Conservation (phyloP, 768 basidiomycete species). For the Collybia mongolica region DNA sequence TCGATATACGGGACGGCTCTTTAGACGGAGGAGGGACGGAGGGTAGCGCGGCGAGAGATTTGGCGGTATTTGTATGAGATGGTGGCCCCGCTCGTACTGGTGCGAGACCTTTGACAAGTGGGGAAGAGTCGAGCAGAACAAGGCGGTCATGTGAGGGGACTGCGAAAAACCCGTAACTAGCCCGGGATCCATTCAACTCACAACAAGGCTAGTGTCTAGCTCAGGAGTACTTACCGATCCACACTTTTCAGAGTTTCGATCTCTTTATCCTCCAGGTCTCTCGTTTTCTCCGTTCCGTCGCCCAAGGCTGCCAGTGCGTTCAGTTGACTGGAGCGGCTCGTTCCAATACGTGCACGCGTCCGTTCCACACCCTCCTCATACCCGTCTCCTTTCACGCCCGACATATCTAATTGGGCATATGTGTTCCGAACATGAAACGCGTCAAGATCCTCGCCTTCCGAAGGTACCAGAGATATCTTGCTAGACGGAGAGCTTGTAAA, state of each 20-base stretch:
- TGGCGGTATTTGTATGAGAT: conserved; percentile 42
- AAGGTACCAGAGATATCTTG: conserved; percentile 63
- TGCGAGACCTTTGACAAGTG: conserved; percentile 59
- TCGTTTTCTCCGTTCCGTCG: conserved; percentile 58
- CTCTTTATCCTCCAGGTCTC: conserved; percentile 73
- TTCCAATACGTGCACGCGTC: conserved; percentile 71
- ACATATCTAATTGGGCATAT: conserved; percentile 85
- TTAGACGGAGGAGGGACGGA: conserved; percentile 48
- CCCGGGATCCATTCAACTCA: conserved; percentile 4
- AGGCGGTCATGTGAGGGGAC: conserved; percentile 83
- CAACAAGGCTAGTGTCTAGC: too few relatives aligned
- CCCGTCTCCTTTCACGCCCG: conserved; percentile 94
- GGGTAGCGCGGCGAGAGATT: conserved; percentile 47
- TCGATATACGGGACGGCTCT: conserved; percentile 76
- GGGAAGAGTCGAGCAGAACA: conserved; percentile 62
- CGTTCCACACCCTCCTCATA: conserved; percentile 93
- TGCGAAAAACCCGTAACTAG: conserved; percentile 90
- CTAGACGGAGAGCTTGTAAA: conserved; percentile 36
- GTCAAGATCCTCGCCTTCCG: conserved; percentile 80
- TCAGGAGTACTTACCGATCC: conserved; percentile 69
- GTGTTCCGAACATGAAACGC: conserved; percentile 82
- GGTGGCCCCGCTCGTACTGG: conserved; percentile 44
- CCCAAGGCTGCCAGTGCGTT: conserved; percentile 55
- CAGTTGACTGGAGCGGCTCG: conserved; percentile 56
- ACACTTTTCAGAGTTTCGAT: conserved; percentile 68